Conservation (phyloP, 2,329 filamentous ascomycete species). For the Pleurostoma richardsiae region DNA sequence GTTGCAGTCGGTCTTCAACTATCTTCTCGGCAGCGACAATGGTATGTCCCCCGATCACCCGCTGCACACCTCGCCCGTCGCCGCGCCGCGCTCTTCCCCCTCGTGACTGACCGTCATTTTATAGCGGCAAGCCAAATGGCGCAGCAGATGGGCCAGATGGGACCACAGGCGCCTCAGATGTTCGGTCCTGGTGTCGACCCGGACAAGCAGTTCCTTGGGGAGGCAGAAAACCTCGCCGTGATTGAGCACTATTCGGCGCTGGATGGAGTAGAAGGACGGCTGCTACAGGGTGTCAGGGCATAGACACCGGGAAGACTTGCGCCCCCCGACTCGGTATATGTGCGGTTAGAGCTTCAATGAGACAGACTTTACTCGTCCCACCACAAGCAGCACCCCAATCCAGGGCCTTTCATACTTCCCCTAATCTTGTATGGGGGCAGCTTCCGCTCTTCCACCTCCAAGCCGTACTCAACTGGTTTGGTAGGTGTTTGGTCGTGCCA, state of each 20-base stretch:
- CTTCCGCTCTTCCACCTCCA: constrained; percentile 49
- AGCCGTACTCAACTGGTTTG: constrained; percentile 57
- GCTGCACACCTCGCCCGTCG: neutral
- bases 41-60: constrained; percentile 48
- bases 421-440: constrained; percentile 69
- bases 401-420: constrained; percentile 58
- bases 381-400: constrained; percentile 60
- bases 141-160: constrained; percentile 83
- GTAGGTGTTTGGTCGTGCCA: constrained; percentile 86
- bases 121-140: constrained; percentile 86
- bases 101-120: constrained; percentile 10
- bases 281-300: constrained; percentile 54
- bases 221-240: constrained; percentile 94
- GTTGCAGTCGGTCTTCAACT: constrained; percentile 94
- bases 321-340: neutral
- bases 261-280: constrained; percentile 79
- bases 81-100: neutral
- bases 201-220: constrained; percentile 87
- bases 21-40: constrained; percentile 93
- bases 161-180: constrained; percentile 64
- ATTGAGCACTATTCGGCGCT: constrained; percentile 90
- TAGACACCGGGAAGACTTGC: constrained; percentile 20
- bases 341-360: neutral
- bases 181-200: constrained; percentile 92
- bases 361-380: constrained; percentile 39